Evolutionary conservation across 768 basidiomycete genomes (phyloP).

Genomic region (Phylloporus arenicola): DNA sequence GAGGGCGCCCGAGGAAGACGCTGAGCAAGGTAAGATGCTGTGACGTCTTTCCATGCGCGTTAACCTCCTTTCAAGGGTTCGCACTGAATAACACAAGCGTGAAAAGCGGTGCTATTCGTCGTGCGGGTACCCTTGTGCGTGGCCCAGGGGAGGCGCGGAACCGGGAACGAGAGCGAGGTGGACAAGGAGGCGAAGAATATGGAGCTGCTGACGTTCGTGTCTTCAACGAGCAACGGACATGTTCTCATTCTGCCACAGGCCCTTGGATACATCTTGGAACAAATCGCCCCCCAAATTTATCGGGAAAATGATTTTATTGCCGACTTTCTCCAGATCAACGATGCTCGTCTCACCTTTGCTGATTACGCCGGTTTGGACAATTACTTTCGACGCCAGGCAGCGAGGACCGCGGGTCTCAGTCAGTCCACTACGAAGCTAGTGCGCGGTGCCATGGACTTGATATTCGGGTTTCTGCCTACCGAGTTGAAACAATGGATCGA

Average conservation of each 20-base stretch:
- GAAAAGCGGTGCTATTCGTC: conserved; percentile 62
- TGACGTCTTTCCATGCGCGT: neutral
- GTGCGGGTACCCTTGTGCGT: conserved; percentile 82
- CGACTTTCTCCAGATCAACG: conserved; percentile 90
- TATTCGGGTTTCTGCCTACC: conserved; percentile 85
- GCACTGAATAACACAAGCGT: conserved; percentile 23
- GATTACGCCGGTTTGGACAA: conserved; percentile 93
- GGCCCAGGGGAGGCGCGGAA: conserved; percentile 57
- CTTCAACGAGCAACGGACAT: neutral
- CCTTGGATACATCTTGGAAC: conserved; percentile 67
- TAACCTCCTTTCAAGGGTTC: conserved; percentile 39
- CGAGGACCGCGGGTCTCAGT: conserved; percentile 60
- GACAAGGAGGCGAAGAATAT: conserved; percentile 51
- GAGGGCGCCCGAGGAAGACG: conserved; percentile 65
- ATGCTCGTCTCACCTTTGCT: conserved; percentile 84
- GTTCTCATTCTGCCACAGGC: conserved; percentile 43
- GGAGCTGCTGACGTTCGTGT: conserved; percentile 63
- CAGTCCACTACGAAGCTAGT: conserved; percentile 72
- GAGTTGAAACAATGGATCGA: conserved; percentile 88
- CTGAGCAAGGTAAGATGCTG: conserved; percentile 53
- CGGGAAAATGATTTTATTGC: conserved; percentile 84
- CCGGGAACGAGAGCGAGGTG: conserved; percentile 46
- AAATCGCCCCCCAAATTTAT: conserved; percentile 70
- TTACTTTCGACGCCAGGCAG: conserved; percentile 92
- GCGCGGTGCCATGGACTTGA: conserved; percentile 86